phyloP scores from a whole-genome alignment of 176 grass and related monocot genomes.

The Cocos nucifera region DNA sequence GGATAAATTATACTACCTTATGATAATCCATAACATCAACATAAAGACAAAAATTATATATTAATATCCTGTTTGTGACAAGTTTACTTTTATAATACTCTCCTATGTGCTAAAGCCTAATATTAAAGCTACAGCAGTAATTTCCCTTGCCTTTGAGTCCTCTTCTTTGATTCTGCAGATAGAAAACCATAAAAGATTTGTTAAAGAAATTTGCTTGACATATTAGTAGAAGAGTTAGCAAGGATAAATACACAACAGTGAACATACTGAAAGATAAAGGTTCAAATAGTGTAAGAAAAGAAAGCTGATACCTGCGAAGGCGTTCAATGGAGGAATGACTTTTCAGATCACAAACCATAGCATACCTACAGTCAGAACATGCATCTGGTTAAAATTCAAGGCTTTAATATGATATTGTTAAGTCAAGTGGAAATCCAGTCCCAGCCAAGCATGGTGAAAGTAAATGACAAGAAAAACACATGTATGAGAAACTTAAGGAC shows the following conservation, averaged over 20 bases:
- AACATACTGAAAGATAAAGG: no score
- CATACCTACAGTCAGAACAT: slow-evolving; percentile 47
- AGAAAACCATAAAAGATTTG: slow-evolving; percentile 17
- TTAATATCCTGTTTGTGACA: no score
- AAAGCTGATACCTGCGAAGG: slow-evolving; percentile 47
- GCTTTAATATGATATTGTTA: no score
- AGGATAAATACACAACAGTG: no score
- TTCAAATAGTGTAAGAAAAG: background rate
- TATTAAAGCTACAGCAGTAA: background rate
- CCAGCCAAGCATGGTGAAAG: no score
- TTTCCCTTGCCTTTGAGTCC: slow-evolving; percentile 56
- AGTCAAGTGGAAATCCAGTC: no score
- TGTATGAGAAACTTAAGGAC: no score
- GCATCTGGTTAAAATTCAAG: slow-evolving; percentile 14
- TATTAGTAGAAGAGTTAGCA: no score
- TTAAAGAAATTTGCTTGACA: background rate
- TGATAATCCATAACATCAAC: no score
- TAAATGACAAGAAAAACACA: no score
- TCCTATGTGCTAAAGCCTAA: slow-evolving; percentile 1
- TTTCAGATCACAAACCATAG: slow-evolving; percentile 76
- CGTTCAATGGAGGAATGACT: slow-evolving; percentile 71
- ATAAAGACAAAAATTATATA: no score
- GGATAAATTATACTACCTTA: background rate
- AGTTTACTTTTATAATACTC: no score
- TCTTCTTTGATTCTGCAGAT: slow-evolving; percentile 71